Base-by-base conservation (phyloP, 768 basidiomycete genomes). In the Leccinum imitatum region DNA sequence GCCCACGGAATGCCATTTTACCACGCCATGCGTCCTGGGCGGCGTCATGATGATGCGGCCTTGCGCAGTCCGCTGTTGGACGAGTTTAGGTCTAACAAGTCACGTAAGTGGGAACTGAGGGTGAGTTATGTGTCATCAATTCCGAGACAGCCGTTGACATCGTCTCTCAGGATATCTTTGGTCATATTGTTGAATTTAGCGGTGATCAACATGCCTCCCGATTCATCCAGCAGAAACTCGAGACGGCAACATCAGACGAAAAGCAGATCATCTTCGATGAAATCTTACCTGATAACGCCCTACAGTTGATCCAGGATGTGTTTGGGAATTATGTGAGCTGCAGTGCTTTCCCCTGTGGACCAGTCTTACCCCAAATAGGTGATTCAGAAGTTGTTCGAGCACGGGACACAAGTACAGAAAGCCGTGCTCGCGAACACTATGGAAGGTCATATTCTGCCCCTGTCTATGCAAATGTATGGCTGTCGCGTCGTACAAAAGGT, bases 191-290 rank as follows among this genome's bases (percentile, higher is more conserved):
- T 44, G 96, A 98, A 73, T 99, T 99, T 72, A 89, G 91, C 59
- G 85, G 86, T 14, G 96, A 98, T 74, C 95, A 97, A 70, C 91
- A 95, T 63, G 96, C 95, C n/a, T 97, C 95, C n/a, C 86, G 96
- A 9, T 94, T 98, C 74, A 95, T 99, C 61, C 96, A 98, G 71
- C 87, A 90, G 66, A 89, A 90, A 69, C 79, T 98, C 46, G 87
- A 91, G 71, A 78, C 76, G 2, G 89, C 93, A 6, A 80, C 84
- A n/a, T 79, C 80, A 41, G 92, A 93, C 60, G 93, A 94, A 67
- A 88, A 86, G 71, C 84, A 90, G 65, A 72, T 78, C 35, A 80
- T 96, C 39, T 97, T 94, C 62, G 86, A 90, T 53, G 96, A 98
- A 76, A 91, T 98, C 65, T 82, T 91, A 21, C 92, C 93, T 23